Evolutionary conservation across 78 protist species (phyloP), one percentile per base, ranked within the genome.

Genomic region (Dictyostelium firmibasis): DNA sequence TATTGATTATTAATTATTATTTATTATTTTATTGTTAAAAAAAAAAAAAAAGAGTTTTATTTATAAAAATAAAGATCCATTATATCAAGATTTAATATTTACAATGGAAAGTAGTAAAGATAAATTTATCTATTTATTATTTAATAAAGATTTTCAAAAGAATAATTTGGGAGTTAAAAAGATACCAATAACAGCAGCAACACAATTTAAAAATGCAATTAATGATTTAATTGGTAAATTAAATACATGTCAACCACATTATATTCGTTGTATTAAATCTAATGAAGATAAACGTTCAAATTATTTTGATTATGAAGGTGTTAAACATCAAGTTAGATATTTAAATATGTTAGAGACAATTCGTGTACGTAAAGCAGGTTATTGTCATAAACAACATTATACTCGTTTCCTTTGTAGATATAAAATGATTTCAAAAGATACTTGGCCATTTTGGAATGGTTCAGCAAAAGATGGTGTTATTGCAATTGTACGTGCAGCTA

Each of bases 361-460:
- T 33, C 86, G 98, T 27, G 99, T 98, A 3, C 84, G 98, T 14
- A 95, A 99, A 36, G 98, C 99, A 13, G 99, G 99, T 0, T 99
- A 87, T 82, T 89, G 98, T 8, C 96, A 97, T 81, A 95, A 98
- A 13, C 94, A 91, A 41, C 94, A 41, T 35, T 98, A 95, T 67
- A 96, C 85, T 35, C 60, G 83, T 76, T 97, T 98, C 86, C n/a
- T 97, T 31, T 8, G 43, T 6, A 62, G 98, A 20, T 97, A 76
- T 94, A 95, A 92, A 85, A 91, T 96, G 79, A 47, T 87, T 43
- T 31, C 82, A 44, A 69, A 74, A 29, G 72, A 31, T 1, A 93
- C 96, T 14, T 93, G 92, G 93, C 91, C 88, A 57, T 50, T 44
- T 18, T 86, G 82, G 64, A 81, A 60, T 77, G 85, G 64, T n/a